A percentile compares a stretch with the other conserved stretches of the same genome.
Evolutionary conservation across 257 asterid species (phyloP).

Genomic region (Striga asiatica): DNA sequence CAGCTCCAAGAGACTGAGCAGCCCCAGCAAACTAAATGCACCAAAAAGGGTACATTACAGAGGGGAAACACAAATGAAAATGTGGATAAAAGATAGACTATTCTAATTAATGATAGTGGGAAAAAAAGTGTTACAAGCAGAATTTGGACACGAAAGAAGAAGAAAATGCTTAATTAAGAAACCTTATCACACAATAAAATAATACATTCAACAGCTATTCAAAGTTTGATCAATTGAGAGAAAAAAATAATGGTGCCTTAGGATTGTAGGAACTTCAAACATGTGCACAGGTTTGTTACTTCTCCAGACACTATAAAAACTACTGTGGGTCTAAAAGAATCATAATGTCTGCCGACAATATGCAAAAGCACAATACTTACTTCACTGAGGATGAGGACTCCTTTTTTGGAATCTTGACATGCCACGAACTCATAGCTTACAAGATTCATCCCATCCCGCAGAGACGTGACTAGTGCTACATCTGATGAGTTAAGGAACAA

Average conservation of each 20-base stretch:
- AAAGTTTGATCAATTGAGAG: no score
- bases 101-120: no score
- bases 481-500: constrained; percentile 44
- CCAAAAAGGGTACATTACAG: constrained; percentile 11
- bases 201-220: constrained; percentile 9
- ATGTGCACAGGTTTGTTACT: no score
- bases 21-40: constrained; percentile 89
- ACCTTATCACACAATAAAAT: background rate
- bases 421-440: constrained; percentile 99
- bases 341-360: no score
- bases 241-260: no score
- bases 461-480: constrained; percentile 88
- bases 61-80: background rate
- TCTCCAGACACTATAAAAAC: no score
- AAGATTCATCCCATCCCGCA: constrained; percentile 98
- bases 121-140: no score
- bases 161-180: constrained; percentile 3
- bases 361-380: constrained; percentile 25
- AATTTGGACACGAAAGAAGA: constrained; percentile 3
- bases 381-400: constrained; percentile 95
- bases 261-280: no score
- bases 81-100: no score
- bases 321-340: no score
- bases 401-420: constrained; percentile 80
- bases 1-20: constrained; percentile 98